A percentile compares a stretch with the other conserved stretches of the same genome.
phyloP scores from a whole-genome alignment of 2,329 filamentous ascomycete species.

The Teratosphaeriaceae sp. region DNA sequence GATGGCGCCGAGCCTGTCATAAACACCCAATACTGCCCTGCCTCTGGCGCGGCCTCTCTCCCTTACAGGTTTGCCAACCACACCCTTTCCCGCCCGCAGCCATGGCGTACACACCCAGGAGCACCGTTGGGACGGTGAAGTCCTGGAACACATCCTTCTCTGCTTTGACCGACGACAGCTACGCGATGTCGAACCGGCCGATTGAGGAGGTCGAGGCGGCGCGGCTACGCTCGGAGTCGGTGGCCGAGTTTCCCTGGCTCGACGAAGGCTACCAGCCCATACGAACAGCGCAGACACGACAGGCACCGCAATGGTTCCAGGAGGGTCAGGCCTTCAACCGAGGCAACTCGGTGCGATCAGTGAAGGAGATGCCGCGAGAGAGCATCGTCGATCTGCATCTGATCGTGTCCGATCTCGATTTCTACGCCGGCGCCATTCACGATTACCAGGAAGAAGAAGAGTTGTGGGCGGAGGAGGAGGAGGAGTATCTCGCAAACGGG shows the following conservation, averaged over 20 bases:
- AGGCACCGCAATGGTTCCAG: slow-evolving; percentile 26
- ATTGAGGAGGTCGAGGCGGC: slow-evolving; percentile 26
- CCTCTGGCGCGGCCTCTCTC: background rate
- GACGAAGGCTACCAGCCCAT: slow-evolving; percentile 28
- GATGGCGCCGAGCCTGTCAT: slow-evolving; percentile 7
- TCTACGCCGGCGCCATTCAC: slow-evolving; percentile 31
- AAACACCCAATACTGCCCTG: slow-evolving; percentile 5
- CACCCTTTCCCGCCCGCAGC: slow-evolving; percentile 2
- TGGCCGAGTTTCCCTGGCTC: slow-evolving; percentile 28
- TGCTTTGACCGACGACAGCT: slow-evolving; percentile 22
- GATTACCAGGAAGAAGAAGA: slow-evolving; percentile 29
- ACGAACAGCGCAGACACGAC: slow-evolving; percentile 16
- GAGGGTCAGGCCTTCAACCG: slow-evolving; percentile 24
- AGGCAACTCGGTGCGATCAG: slow-evolving; percentile 17
- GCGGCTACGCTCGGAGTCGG: slow-evolving; percentile 19
- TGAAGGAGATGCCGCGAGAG: slow-evolving; percentile 22
- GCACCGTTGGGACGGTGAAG: slow-evolving; percentile 27
- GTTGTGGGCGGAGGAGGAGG: slow-evolving; percentile 23
- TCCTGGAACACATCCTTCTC: slow-evolving; percentile 26
- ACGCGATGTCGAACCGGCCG: slow-evolving; percentile 15
- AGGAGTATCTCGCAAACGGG: slow-evolving; percentile 22
- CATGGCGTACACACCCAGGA: slow-evolving; percentile 25
- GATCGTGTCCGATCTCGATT: slow-evolving; percentile 30
- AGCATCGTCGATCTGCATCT: slow-evolving; percentile 29
- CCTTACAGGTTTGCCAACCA: background rate